Percentiles rank a stretch among this genome's conserved stretches.
phyloP scores from a whole-genome alignment of 106 monocot genomes.

The Dioscorea alata region DNA sequence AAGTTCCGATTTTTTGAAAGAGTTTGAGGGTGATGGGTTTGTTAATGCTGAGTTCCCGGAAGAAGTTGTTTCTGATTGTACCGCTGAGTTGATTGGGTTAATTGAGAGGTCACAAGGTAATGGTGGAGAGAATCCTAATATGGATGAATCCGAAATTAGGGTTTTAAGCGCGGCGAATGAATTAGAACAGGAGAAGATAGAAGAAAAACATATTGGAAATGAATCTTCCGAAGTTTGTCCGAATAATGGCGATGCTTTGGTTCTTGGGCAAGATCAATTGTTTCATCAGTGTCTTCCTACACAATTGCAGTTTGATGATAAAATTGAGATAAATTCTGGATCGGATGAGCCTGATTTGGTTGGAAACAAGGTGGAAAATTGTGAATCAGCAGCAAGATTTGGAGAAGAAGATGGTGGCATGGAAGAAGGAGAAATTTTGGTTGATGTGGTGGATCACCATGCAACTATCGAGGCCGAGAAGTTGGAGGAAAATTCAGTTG shows the following conservation, averaged over 20 bases:
- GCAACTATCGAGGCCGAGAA: conserved; percentile 9
- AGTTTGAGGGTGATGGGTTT: background rate
- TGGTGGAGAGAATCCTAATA: background rate
- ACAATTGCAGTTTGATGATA: background rate
- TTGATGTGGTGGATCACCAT: conserved; percentile 17
- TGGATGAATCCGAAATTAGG: background rate
- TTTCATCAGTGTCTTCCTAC: background rate
- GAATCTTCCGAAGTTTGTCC: background rate
- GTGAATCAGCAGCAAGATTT: background rate
- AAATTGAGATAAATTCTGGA: background rate
- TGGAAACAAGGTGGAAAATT: background rate
- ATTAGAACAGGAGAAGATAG: background rate
- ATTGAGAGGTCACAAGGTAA: background rate
- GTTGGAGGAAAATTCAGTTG: background rate
- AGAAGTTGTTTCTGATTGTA: background rate
- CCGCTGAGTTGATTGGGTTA: conserved; percentile 1
- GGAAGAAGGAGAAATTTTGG: conserved; percentile 69
- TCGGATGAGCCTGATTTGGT: background rate
- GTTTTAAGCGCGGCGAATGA: background rate
- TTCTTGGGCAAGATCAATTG: background rate
- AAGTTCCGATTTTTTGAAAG: background rate
- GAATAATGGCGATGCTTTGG: background rate
- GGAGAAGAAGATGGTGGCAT: conserved; percentile 7
- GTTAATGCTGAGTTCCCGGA: background rate
- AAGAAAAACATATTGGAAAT: background rate